Conservation (phyloP, 2,329 filamentous ascomycete species). For the Rasamsonia emersonii region DNA sequence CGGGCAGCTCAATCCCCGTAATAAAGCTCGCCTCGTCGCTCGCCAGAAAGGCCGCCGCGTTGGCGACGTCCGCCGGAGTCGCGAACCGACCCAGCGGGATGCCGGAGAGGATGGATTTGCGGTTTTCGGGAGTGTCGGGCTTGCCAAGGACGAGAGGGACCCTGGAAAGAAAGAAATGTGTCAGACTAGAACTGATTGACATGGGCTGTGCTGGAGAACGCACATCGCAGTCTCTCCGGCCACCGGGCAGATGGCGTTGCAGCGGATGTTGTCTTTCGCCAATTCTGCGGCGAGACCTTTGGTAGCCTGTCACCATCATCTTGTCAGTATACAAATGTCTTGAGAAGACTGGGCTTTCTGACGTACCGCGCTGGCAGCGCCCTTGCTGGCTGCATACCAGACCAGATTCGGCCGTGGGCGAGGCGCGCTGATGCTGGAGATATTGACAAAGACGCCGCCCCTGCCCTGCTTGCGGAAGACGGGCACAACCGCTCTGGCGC, state of each 20-base stretch:
- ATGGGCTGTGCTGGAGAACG: no score
- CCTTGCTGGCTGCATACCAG: slow-evolving; percentile 35
- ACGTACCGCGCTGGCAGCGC: no score
- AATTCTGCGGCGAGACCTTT: slow-evolving; percentile 17
- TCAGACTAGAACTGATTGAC: no score
- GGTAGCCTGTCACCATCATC: no score
- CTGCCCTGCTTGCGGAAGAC: slow-evolving; percentile 22
- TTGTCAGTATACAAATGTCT: no score
- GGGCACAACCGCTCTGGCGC: no score
- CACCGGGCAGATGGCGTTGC: slow-evolving; percentile 16
- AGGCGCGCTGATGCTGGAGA: slow-evolving; percentile 28
- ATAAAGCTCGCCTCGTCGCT: slow-evolving; percentile 6
- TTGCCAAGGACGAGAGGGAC: no score
- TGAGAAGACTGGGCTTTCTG: no score
- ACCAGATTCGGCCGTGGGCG: slow-evolving; percentile 29
- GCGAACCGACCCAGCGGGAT: slow-evolving; percentile 66
- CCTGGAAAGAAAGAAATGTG: no score
- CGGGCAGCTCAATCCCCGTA: background rate
- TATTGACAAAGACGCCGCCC: slow-evolving; percentile 31
- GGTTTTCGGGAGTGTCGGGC: slow-evolving; percentile 36
- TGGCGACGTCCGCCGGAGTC: slow-evolving; percentile 57
- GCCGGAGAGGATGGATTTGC: slow-evolving; percentile 39
- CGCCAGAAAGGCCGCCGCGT: slow-evolving; percentile 47
- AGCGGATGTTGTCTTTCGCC: slow-evolving; percentile 14
- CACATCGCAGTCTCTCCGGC: slow-evolving; percentile 14